These are phyloP conservation scores for Amborella trichopoda DNA, from an alignment of 164 flowering plant genomes.

Conservation along the genomic window DNA sequence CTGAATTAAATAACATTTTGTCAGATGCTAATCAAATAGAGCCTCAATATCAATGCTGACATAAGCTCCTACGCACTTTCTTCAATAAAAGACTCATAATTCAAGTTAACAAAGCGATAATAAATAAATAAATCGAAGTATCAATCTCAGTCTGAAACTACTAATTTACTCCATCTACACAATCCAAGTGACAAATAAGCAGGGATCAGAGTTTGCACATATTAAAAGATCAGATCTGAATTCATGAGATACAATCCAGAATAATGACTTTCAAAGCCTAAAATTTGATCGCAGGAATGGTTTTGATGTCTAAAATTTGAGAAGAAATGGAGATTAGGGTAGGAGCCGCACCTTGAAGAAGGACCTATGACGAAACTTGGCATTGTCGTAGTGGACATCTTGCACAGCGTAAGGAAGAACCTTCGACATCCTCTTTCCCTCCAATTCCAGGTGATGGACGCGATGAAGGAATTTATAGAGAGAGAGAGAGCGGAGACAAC, in stretches of 20 bases:
- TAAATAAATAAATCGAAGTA: too few species aligned
- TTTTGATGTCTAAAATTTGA: background rate
- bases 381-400: conserved; percentile 86
- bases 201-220: background rate
- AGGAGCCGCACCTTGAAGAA: conserved; percentile 34
- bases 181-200: background rate
- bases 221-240: background rate
- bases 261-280: background rate
- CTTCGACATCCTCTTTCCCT: conserved; percentile 38
- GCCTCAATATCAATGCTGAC: too few species aligned
- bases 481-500: too few species aligned
- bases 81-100: too few species aligned
- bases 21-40: too few species aligned
- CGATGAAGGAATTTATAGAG: too few species aligned
- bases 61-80: too few species aligned
- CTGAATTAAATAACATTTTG: too few species aligned
- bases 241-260: background rate
- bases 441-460: too few species aligned
- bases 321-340: background rate
- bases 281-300: background rate
- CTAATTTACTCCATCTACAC: background rate
- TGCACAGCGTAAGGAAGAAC: conserved; percentile 61
- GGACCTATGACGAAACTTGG: conserved; percentile 85
- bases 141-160: too few species aligned
- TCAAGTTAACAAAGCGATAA: too few species aligned